Evolutionary conservation across 2,329 filamentous ascomycete species (phyloP), one percentile per base, ranked within the genome.

Genomic region (Arthroderma sp.): DNA sequence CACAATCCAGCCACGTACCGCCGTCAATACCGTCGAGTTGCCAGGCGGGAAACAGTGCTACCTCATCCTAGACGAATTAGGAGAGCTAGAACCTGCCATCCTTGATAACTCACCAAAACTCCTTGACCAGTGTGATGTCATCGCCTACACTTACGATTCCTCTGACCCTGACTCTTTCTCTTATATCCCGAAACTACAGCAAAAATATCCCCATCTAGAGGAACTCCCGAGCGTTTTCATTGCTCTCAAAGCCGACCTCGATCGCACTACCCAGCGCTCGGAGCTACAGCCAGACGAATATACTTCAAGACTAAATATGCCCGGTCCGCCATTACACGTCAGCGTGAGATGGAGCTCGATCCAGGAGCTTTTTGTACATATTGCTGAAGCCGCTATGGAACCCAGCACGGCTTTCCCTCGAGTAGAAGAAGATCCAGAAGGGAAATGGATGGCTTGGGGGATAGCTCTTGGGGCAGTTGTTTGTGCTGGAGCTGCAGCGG

Each of bases 41-140:
- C 87, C 86, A 38, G 91, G 91, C 6, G 91, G 91, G 42, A 94
- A 94, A 62, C 91, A 98, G 65, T 94, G 88, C 62, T 96, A 98
- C 59, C 73, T 98, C 31, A 96, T 98, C 48, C 72, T 96, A 27
- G 86, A 94, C 58, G 91, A 98, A 64, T 80, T 96, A 1, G 91
- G 91, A 31, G 87, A 96, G 63, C 72, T 94, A n/a, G 91, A 96
- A 62, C 83, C 86, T 0, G 91, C 91, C 8, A 87, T 96, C 44
- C 71, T 98, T 3, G 91, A 96, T 46, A 98, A 98, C 58, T 80
- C 82, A 57, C 77, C 80, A 38, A 94, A 93, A 64, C 73, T 70
- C 3, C 57, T 98, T 9, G 86, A 94, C 56, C 81, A 87, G 4
- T 96, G 89, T 64, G 91, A 98, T 63, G 74, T 98, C 27, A 75